phyloP scores from a whole-genome alignment of 257 asterid genomes.

The Leonotis leonurus region DNA sequence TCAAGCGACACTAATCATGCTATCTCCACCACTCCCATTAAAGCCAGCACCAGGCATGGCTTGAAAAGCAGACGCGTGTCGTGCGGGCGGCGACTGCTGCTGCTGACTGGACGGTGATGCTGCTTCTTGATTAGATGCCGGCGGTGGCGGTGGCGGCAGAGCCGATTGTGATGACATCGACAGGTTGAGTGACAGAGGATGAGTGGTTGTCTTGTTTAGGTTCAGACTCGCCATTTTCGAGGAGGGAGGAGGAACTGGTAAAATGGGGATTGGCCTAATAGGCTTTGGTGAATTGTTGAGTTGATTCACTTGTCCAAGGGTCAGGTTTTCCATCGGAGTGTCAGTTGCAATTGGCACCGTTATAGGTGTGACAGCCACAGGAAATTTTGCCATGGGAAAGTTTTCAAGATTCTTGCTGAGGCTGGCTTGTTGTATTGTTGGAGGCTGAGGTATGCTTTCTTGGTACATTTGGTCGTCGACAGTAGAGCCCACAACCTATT shows the following conservation, averaged over 20 bases:
- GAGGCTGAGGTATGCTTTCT: conserved; percentile 29
- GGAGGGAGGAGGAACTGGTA: conserved; percentile 79
- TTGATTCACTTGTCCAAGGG: conserved; percentile 38
- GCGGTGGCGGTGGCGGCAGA: conserved; percentile 17
- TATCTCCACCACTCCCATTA: conserved; percentile 73
- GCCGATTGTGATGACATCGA: conserved; percentile 39
- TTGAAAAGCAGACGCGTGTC: conserved; percentile 49
- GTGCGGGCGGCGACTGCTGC: too few relatives aligned
- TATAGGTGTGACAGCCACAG: conserved; percentile 27
- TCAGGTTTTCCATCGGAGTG: conserved; percentile 26
- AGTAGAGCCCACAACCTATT: conserved; percentile 40
- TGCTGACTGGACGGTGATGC: too few relatives aligned
- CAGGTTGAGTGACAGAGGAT: conserved; percentile 50
- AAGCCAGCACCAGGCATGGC: conserved; percentile 51
- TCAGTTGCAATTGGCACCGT: conserved; percentile 21
- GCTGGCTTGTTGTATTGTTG: conserved; percentile 27
- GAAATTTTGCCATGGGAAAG: conserved; percentile 29
- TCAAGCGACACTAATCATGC: conserved; percentile 90
- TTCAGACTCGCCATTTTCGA: conserved; percentile 70
- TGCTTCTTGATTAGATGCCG: conserved; percentile 13
- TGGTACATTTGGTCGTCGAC: conserved; percentile 39
- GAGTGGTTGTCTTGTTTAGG: conserved; percentile 46
- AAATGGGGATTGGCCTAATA: conserved; percentile 51
- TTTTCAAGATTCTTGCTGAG: conserved; percentile 30
- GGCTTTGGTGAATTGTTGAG: conserved; percentile 51